A percentile compares a stretch with the other conserved stretches of the same genome.
Conservation (phyloP, 495 filamentous ascomycete species). For the Podospora anserina region DNA sequence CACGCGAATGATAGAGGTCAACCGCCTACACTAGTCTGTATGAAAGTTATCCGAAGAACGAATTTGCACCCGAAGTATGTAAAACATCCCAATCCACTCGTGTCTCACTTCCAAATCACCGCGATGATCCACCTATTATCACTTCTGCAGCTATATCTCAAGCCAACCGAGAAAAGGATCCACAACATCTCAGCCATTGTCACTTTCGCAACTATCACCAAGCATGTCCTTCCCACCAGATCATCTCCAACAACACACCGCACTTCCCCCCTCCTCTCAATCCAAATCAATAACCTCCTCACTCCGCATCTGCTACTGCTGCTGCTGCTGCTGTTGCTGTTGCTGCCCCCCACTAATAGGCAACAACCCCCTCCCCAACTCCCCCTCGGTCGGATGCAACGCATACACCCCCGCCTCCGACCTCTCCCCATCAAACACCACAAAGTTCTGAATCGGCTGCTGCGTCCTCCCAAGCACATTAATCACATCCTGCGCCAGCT, state of each 20-base stretch:
- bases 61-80: no score
- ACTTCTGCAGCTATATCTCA: not conserved
- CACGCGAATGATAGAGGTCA: no score
- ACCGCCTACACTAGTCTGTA: no score
- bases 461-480: slow-evolving; percentile 87
- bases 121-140: not conserved
- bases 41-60: no score
- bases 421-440: slow-evolving; percentile 83
- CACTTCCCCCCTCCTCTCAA: not conserved
- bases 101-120: not conserved
- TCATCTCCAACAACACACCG: not conserved
- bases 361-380: slow-evolving; percentile 37
- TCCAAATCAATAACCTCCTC: not conserved
- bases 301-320: not conserved
- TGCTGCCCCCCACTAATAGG: slow-evolving; percentile 10
- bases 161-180: not conserved
- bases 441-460: slow-evolving; percentile 92
- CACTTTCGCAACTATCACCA: not conserved
- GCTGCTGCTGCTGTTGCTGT: not conserved
- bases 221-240: not conserved
- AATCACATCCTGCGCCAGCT: slow-evolving; percentile 93
- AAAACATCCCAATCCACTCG: no score
- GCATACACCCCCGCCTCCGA: slow-evolving; percentile 75
- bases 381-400: slow-evolving; percentile 62
- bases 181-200: not conserved